Percentiles rank a stretch among this genome's conserved stretches.
These are phyloP conservation scores for Ceratocystiopsis minuta DNA, from an alignment of 2,329 filamentous ascomycete genomes.

Conservation along the genomic window DNA sequence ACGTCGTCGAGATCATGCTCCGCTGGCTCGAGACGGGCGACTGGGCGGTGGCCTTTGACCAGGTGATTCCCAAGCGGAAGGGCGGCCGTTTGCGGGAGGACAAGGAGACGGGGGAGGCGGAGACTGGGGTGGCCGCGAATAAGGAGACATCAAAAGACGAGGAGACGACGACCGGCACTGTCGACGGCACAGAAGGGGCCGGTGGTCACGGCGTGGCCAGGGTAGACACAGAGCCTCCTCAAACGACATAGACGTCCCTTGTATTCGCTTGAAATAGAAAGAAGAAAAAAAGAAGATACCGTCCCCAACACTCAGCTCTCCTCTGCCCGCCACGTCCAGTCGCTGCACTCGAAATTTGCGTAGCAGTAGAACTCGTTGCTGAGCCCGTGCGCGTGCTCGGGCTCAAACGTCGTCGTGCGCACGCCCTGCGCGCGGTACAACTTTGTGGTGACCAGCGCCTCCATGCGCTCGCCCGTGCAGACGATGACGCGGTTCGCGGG, in stretches of 20 bases:
- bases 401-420: conserved; percentile 48
- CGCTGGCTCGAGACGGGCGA: conserved; percentile 79
- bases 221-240: too few relatives aligned
- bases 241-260: too few relatives aligned
- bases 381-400: conserved; percentile 50
- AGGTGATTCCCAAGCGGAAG: conserved; percentile 81
- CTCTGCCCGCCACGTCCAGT: conserved; percentile 24
- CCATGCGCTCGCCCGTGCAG: conserved; percentile 66
- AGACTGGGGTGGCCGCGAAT: conserved; percentile 2
- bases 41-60: conserved; percentile 79
- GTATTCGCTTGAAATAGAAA: too few relatives aligned
- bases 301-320: too few relatives aligned
- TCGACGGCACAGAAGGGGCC: too few relatives aligned
- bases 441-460: conserved; percentile 35
- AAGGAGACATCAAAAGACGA: neutral
- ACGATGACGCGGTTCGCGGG: conserved; percentile 33
- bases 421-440: conserved; percentile 49
- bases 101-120: conserved; percentile 8
- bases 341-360: conserved; percentile 52
- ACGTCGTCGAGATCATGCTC: conserved; percentile 93
- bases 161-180: too few relatives aligned
- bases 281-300: neutral
- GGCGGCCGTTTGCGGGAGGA: conserved; percentile 46
- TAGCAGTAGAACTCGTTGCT: conserved; percentile 73
- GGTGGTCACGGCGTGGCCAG: too few relatives aligned